Base-by-base conservation (phyloP, 2,329 filamentous ascomycete species). In the Sclerotinia subarctica region DNA sequence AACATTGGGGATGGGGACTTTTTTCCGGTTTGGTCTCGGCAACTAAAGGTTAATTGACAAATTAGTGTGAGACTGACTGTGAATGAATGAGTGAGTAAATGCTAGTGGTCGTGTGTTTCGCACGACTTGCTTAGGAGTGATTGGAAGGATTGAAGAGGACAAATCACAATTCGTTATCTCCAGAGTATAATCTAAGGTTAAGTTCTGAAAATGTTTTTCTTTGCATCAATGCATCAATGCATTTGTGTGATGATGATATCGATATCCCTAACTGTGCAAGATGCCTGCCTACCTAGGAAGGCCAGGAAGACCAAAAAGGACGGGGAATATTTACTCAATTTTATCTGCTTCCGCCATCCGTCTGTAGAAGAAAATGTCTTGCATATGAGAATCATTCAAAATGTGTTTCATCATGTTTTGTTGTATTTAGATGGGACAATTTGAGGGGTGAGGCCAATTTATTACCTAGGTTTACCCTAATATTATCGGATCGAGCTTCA, bases 11-110 rank as follows among this genome's bases (percentile, higher is more conserved):
- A 29, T 35, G 35, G 42, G 42, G 24, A 59, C 19, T 49, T 59
- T 57, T 59, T 59, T 29, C 26, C 17, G 38, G 5, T n/a, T 59
- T 46, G 57, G 57, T 59, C 57, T 59, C 57, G 57, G 57, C 38
- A 46, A 47, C 29, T 32, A 21, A 21, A 35, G 19, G 29, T 54
- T n/a, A 19, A n/a, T 19, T 32, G 35, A 54, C 52, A 35, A 35
- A 54, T 54, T 13, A 19, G 19, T n/a, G 21, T 42, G 29, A 54
- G 52, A 35, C 10, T 35, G 52, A 2, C 38, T n/a, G n/a, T n/a
- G n/a, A 3, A 1, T 51, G 47, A 51, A n/a, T n/a, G 52, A 35
- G 29, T 54, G 52, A 47, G 44, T 47, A 19, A 47, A 47, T 47
- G 17, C 19, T 19, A 47, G 44, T 7, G 44, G 44, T 47, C 38